These are phyloP conservation scores for Annulohypoxylon moriforme DNA, from an alignment of 495 filamentous ascomycete species.

Conservation along the genomic window DNA sequence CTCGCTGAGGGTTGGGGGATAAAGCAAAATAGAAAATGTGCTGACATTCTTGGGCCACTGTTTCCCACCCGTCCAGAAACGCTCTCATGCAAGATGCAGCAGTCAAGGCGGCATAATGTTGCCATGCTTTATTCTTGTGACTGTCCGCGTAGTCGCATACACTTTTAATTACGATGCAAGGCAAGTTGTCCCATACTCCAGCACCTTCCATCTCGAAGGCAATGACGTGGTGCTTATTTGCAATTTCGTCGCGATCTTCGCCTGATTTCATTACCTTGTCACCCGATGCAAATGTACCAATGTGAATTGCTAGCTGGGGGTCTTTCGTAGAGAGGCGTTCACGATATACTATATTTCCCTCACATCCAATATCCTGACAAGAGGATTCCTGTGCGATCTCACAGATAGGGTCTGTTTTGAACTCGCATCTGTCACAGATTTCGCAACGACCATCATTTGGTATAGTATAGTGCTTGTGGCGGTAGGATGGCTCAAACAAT, in stretches of 20 bases:
- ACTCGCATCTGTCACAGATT: background rate
- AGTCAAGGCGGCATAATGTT: background rate
- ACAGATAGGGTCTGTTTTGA: background rate
- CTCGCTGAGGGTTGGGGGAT: background rate
- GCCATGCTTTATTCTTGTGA: slow-evolving; percentile 1
- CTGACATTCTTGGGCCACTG: background rate
- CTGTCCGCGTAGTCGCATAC: background rate
- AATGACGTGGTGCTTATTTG: background rate
- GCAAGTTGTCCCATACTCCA: slow-evolving; percentile 8
- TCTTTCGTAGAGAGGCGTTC: background rate
- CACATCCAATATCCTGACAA: background rate
- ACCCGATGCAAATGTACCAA: background rate
- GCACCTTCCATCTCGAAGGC: slow-evolving; percentile 6
- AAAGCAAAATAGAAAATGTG: background rate
- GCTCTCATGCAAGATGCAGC: background rate
- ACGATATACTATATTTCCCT: background rate
- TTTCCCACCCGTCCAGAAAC: background rate
- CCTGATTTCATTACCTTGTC: slow-evolving; percentile 2
- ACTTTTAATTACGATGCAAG: background rate
- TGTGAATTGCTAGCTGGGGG: background rate
- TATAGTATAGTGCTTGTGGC: background rate
- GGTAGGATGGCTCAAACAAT: background rate
- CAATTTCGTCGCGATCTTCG: slow-evolving; percentile 1
- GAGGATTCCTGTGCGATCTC: background rate
- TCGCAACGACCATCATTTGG: background rate